Conservation (phyloP, 345 rosid genomes). For the Cardamine occulta region DNA sequence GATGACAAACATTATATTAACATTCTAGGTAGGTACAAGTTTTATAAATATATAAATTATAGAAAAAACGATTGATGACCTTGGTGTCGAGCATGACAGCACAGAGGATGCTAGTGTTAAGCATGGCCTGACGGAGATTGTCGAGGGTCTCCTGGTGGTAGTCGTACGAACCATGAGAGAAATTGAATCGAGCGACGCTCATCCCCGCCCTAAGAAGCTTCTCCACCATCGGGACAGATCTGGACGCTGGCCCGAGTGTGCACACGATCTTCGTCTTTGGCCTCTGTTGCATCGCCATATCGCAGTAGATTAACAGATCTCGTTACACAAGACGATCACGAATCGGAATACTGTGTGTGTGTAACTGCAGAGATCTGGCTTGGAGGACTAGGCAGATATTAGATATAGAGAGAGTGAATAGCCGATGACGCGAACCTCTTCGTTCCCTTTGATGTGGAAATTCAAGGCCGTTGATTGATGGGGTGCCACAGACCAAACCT, state of each 20-base stretch:
- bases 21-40: not conserved
- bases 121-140: slow-evolving; percentile 49
- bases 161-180: slow-evolving; percentile 63
- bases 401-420: not conserved
- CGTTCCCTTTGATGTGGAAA: slow-evolving; percentile 1
- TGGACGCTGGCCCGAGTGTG: slow-evolving; percentile 64
- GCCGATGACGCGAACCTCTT: not conserved
- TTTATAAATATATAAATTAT: not conserved
- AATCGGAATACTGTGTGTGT: not conserved
- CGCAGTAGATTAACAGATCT: not conserved
- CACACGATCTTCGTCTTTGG: slow-evolving; percentile 70
- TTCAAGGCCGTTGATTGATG: not conserved
- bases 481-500: not conserved
- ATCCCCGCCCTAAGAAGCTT: slow-evolving; percentile 63
- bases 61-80: slow-evolving; percentile 12
- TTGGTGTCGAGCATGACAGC: slow-evolving; percentile 58
- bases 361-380: not conserved
- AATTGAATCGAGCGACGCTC: slow-evolving; percentile 57
- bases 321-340: not conserved
- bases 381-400: not conserved
- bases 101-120: slow-evolving; percentile 44
- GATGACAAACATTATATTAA: no score
- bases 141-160: slow-evolving; percentile 70
- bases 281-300: slow-evolving; percentile 12
- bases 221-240: slow-evolving; percentile 57